Evolutionary conservation across 768 basidiomycete genomes (phyloP).

Genomic region (Naganishia antarctica): DNA sequence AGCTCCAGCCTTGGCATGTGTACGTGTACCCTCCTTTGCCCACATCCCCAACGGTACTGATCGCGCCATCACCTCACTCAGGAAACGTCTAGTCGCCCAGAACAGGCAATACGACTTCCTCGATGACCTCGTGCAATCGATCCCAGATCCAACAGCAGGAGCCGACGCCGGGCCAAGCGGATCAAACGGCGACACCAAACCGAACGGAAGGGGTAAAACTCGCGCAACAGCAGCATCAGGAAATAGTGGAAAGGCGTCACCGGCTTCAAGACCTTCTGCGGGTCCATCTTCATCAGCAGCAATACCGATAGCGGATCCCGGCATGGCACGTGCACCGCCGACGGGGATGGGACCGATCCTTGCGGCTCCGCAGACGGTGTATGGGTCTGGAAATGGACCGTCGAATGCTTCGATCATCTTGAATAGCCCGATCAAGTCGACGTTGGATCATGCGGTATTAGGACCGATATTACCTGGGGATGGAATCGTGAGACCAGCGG

Average conservation of each 20-base stretch:
- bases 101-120: constrained; percentile 89
- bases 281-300: background rate
- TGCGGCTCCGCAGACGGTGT: background rate
- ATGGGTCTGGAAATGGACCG: constrained; percentile 3
- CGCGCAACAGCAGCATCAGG: background rate
- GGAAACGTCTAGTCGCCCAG: constrained; percentile 85
- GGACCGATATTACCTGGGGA: too few species aligned
- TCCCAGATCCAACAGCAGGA: constrained; percentile 81
- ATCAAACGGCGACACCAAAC: constrained; percentile 28
- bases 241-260: background rate
- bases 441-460: background rate
- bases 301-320: background rate
- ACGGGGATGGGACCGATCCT: background rate
- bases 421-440: constrained; percentile 4
- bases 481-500: too few species aligned
- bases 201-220: constrained; percentile 21
- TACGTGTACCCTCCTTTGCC: constrained; percentile 52
- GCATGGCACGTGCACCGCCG: background rate
- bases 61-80: constrained; percentile 44
- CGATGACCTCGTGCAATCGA: constrained; percentile 77
- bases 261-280: background rate
- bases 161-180: constrained; percentile 60
- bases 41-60: background rate
- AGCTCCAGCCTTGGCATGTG: constrained; percentile 90
- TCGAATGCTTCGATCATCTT: constrained; percentile 5